These are phyloP conservation scores for Trichoderma aggressivum DNA, from an alignment of 2,329 filamentous ascomycete genomes.

Conservation along the genomic window DNA sequence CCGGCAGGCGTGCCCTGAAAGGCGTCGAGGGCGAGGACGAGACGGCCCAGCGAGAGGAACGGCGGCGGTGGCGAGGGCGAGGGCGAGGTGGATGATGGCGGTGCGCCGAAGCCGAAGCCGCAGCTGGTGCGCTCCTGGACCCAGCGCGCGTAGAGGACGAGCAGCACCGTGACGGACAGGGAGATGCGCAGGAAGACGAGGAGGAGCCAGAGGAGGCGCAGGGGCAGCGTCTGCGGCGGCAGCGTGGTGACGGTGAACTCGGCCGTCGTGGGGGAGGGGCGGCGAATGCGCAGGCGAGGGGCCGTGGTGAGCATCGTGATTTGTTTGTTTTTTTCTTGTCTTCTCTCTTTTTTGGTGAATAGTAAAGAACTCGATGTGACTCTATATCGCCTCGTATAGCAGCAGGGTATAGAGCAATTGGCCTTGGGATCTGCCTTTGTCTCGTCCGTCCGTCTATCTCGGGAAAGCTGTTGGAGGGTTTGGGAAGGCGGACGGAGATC, in stretches of 20 bases:
- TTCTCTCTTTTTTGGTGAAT: neutral
- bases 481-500: neutral
- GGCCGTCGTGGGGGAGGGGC: slow-evolving; percentile 82
- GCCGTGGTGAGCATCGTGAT: slow-evolving; percentile 57
- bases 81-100: slow-evolving; percentile 20
- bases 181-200: slow-evolving; percentile 44
- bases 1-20: slow-evolving; percentile 34
- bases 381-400: neutral
- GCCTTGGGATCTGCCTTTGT: neutral
- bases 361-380: neutral
- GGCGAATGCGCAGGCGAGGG: slow-evolving; percentile 59
- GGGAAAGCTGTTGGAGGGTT: neutral
- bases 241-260: slow-evolving; percentile 88
- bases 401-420: neutral
- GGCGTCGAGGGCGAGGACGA: slow-evolving; percentile 28
- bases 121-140: slow-evolving; percentile 29
- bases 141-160: slow-evolving; percentile 51
- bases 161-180: slow-evolving; percentile 40
- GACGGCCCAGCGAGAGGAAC: slow-evolving; percentile 23
- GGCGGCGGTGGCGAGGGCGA: slow-evolving; percentile 10
- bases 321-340: neutral
- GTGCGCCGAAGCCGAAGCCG: slow-evolving; percentile 23
- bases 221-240: slow-evolving; percentile 49
- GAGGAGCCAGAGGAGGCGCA: slow-evolving; percentile 44
- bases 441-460: neutral